Evolutionary conservation across 1,284 basidiomycete species (phyloP), one percentile per base, ranked within the genome.

Genomic region (Trichosporon inkin): DNA sequence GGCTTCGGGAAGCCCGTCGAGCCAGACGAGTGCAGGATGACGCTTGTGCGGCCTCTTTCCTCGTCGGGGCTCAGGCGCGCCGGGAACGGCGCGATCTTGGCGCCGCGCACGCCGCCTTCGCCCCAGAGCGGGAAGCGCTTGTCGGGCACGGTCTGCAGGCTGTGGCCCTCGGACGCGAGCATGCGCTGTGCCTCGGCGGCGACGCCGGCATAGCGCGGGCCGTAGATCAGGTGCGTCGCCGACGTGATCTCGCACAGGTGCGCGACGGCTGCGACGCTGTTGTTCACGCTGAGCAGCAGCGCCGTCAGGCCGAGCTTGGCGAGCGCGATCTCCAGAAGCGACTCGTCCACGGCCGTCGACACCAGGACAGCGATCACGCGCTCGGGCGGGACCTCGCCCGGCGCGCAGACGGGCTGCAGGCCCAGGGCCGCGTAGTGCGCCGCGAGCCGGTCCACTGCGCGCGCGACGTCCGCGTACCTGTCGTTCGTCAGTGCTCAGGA

Each of bases 1-100:
- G 74, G 74, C 54, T 76, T 78, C 10, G 80, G 80, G 53, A 79
- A 76, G 22, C 83, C 78, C 6, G 83, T 84, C 13, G 84, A 85
- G 37, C 85, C 85, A 1, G 81, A 82, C 3, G 85, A 85, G 64
- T 87, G 86, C n/a, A 87, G 75, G 56, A 86, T 80, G 10, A 84
- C 81, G 11, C 81, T 76, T 2, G 81, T 79, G 19, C 83, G 70
- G 16, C 74, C 65, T 6, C 62, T 61, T 66, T 85, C 83, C 56
- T 81, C 74, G 16, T 82, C 76, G 1, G 82, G 82, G 0, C 71
- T 79, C n/a, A 84, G 71, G 39, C 74, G 68, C 1, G 74, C 63
- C 6, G 75, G 70, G 66, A 77, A 81, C 1, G 66, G 59, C 14
- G 74, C 68, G 53, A 81, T 77, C 44, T 75, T 72, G 22, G 73